Percentiles rank a stretch among this genome's conserved stretches.
These are phyloP conservation scores for Botrytis porri DNA, from an alignment of 2,329 filamentous ascomycete species.

Conservation along the genomic window DNA sequence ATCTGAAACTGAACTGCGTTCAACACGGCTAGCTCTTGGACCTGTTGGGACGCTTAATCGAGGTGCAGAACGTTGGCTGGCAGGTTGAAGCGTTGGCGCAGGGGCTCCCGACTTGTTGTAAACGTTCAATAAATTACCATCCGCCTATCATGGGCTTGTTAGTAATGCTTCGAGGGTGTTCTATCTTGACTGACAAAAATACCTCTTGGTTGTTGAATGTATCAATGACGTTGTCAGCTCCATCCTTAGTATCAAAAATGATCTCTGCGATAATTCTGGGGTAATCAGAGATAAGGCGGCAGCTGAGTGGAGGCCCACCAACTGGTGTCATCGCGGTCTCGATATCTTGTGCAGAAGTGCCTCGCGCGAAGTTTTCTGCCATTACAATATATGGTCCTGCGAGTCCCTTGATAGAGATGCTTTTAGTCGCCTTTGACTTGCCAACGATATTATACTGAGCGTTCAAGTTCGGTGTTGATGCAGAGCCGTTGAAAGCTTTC, in stretches of 20 bases:
- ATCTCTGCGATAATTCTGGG: slow-evolving; percentile 78
- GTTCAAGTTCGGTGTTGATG: slow-evolving; percentile 37
- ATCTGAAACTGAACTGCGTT: slow-evolving; percentile 28
- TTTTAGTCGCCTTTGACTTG: slow-evolving; percentile 40
- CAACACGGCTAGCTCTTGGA: slow-evolving; percentile 34
- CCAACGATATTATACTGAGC: slow-evolving; percentile 39
- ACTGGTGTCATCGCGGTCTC: slow-evolving; percentile 76
- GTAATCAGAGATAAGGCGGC: slow-evolving; percentile 62
- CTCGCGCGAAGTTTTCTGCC: slow-evolving; percentile 78
- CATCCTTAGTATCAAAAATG: slow-evolving; percentile 67
- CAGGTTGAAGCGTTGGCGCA: slow-evolving; percentile 4
- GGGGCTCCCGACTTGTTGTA: slow-evolving; percentile 58
- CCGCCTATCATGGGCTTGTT: slow-evolving; percentile 52
- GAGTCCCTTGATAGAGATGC: slow-evolving; percentile 70
- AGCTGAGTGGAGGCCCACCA: slow-evolving; percentile 66
- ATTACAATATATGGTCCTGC: slow-evolving; percentile 70
- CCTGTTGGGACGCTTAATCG: slow-evolving; percentile 30
- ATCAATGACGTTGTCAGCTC: slow-evolving; percentile 70
- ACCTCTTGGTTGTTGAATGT: slow-evolving; percentile 79
- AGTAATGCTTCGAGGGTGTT: neutral
- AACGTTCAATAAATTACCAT: slow-evolving; percentile 70
- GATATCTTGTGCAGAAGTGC: slow-evolving; percentile 78
- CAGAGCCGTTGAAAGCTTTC: slow-evolving; percentile 31
- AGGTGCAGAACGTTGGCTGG: slow-evolving; percentile 5
- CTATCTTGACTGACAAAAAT: slow-evolving; percentile 35